phyloP scores from a whole-genome alignment of 495 filamentous ascomycete genomes.

The Podospora bellae-mahoneyi region DNA sequence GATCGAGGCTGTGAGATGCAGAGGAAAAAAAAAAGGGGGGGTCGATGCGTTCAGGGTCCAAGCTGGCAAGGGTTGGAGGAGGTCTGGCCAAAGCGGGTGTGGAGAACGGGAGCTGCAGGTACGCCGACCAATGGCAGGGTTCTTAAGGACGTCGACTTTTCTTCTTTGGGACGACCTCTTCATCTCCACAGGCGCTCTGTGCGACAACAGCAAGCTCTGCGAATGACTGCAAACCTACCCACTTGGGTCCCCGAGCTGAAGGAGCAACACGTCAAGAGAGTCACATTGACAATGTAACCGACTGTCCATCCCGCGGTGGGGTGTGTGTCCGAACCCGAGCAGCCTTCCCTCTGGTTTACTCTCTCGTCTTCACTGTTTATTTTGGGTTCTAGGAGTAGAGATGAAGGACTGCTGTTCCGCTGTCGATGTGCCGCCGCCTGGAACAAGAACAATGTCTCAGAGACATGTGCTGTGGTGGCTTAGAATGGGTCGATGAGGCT shows the following conservation, averaged over 20 bases:
- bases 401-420: not conserved
- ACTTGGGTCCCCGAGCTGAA: not conserved
- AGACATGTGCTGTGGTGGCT: not conserved
- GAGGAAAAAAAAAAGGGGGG: not conserved
- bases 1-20: not conserved
- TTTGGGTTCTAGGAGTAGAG: not conserved
- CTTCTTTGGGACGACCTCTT: not conserved
- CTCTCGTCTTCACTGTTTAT: not conserved
- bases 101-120: not conserved
- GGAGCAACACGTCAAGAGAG: not conserved
- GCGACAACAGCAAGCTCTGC: not conserved
- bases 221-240: not conserved
- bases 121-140: not conserved
- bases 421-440: not conserved
- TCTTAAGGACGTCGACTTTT: not conserved
- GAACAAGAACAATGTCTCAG: not conserved
- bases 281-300: not conserved
- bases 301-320: too few species aligned
- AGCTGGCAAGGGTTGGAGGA: not conserved
- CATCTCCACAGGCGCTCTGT: conserved; percentile 1
- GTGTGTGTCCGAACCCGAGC: not conserved
- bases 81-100: not conserved
- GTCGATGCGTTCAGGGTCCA: not conserved
- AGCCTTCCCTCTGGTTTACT: not conserved
- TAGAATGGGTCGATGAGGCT: conserved; percentile 3